Evolutionary conservation across 768 basidiomycete species (phyloP).

Genomic region (Lyophyllum decastes): DNA sequence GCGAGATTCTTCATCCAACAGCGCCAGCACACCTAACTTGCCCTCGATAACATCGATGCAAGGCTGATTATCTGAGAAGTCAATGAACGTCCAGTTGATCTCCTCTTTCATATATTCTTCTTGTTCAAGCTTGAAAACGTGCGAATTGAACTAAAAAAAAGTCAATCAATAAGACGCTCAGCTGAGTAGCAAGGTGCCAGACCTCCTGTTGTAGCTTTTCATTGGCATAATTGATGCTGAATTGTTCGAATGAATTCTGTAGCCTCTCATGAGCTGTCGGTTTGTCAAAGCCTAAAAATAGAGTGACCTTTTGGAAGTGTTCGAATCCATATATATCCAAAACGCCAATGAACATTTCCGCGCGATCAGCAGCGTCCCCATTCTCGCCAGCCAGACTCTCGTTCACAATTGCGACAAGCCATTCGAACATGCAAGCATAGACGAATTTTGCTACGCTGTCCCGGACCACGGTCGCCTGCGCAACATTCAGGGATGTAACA

Average conservation of each 20-base stretch:
- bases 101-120: constrained; percentile 98
- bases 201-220: constrained; percentile 98
- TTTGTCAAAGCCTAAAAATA: not conserved
- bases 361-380: constrained; percentile 84
- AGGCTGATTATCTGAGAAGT: constrained; percentile 98
- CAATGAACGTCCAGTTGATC: constrained; percentile 99
- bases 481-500: constrained; percentile 78
- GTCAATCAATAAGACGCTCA: constrained; percentile 7
- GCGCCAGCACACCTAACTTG: constrained; percentile 89
- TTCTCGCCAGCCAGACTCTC: constrained; percentile 96
- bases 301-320: constrained; percentile 87
- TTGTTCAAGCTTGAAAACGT: constrained; percentile 99
- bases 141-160: constrained; percentile 85
- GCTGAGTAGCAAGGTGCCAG: constrained; percentile 14
- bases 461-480: constrained; percentile 90
- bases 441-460: constrained; percentile 99
- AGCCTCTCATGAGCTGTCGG: constrained; percentile 3
- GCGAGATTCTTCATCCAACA: constrained; percentile 97
- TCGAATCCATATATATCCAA: constrained; percentile 98
- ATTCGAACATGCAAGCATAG: constrained; percentile 98
- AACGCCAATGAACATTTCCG: constrained; percentile 99
- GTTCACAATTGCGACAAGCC: constrained; percentile 96
- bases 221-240: constrained; percentile 99
- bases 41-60: constrained; percentile 99
- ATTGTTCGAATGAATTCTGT: constrained; percentile 94